These are phyloP conservation scores for Monosporascus cannonballus DNA, from an alignment of 2,329 filamentous ascomycete genomes.

Conservation along the genomic window DNA sequence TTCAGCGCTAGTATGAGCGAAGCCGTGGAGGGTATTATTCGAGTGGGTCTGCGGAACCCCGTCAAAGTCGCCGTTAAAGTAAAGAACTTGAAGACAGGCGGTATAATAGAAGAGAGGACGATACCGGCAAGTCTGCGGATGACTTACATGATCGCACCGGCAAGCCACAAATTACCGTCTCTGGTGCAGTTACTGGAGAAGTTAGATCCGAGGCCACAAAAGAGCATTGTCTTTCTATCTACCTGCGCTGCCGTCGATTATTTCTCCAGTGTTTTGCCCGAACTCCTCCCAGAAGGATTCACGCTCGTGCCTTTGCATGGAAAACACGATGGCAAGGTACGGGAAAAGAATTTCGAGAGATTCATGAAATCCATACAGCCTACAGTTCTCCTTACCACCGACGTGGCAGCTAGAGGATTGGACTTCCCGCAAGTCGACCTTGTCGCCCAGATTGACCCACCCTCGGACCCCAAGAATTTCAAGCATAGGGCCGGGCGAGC, in stretches of 20 bases:
- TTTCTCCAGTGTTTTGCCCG: conserved; percentile 73
- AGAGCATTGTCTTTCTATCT: conserved; percentile 85
- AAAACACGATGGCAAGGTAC: conserved; percentile 82
- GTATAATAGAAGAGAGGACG: conserved; percentile 67
- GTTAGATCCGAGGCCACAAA: conserved; percentile 69
- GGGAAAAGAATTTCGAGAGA: conserved; percentile 78
- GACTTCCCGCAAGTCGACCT: conserved; percentile 91
- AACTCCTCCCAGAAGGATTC: conserved; percentile 62
- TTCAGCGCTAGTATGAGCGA: conserved; percentile 97
- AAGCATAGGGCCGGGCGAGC: conserved; percentile 89
- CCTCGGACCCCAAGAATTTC: conserved; percentile 85
- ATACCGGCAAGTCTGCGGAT: conserved; percentile 92
- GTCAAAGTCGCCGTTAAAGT: conserved; percentile 94
- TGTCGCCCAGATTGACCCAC: conserved; percentile 81
- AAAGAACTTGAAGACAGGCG: conserved; percentile 62
- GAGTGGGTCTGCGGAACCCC: conserved; percentile 86
- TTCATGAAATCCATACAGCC: conserved; percentile 72
- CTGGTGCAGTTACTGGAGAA: conserved; percentile 63
- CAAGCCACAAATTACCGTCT: conserved; percentile 74
- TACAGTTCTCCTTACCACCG: conserved; percentile 82
- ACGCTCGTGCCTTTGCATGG: conserved; percentile 79
- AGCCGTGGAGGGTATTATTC: conserved; percentile 86
- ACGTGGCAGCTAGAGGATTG: conserved; percentile 82
- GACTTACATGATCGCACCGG: conserved; percentile 70
- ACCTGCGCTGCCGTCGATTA: conserved; percentile 96